Evolutionary conservation across 257 asterid genomes (phyloP), one percentile per base, ranked within the genome.

Genomic region (Fraxinus americana): DNA sequence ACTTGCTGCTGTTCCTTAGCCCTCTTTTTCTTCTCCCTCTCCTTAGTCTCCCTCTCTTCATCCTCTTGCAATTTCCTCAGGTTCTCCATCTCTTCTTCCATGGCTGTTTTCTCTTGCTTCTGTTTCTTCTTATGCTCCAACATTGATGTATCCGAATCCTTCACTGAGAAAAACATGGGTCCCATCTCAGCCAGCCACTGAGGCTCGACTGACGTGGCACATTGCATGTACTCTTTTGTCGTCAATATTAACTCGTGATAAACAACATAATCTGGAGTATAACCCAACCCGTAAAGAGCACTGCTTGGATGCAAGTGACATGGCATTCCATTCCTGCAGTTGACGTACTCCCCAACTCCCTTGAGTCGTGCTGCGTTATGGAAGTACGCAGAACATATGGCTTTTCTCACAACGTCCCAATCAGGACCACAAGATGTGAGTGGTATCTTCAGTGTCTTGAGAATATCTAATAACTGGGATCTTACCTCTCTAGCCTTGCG

Each of bases 81-180:
- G 50, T 75, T 90, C 88, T 93, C 99, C 96, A 95, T 91, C 90
- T 95, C 99, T 79, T 95, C 97, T 80, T 95, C 99, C 99, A 93
- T 93, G 10, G 93, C 91, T 0, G 96, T 91, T 81, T 93, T 95
- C 86, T 93, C 99, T 68, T 95, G 91, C 78, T 90, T 93, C 88
- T 90, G 97, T 72, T 85, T 95, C 90, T 91, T 95, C 87, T 87
- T 90, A 68, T 95, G 98, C 84, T 93, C 98, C 29, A 90, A 52
- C 93, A 93, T 84, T 0, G 98, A 95, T 0, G 93, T 89, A 77
- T 95, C 98, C 0, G 97, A 95, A 0, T 95, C 98, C 82, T 95
- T 95, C 25, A 95, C 94, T 0, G 99, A 93, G 88, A 95, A 95
- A 70, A 95, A 95, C 99, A 95, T 95, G 38, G 99, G 99, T 7